These are phyloP conservation scores for Boletus sp. DNA, from an alignment of 768 basidiomycete genomes.

Conservation along the genomic window DNA sequence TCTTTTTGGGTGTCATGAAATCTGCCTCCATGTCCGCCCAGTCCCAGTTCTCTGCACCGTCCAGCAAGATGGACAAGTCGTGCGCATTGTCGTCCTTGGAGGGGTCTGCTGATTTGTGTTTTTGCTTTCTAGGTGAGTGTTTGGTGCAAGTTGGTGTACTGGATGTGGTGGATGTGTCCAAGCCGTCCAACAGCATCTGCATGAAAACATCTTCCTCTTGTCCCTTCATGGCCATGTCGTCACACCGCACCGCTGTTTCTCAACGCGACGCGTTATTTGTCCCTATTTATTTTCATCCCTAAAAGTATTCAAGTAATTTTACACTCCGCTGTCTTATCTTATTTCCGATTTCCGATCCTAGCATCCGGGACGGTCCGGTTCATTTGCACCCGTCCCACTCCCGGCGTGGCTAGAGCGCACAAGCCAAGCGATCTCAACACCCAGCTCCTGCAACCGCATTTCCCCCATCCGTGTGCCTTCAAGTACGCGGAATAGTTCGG, in stretches of 20 bases:
- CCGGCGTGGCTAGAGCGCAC: background rate
- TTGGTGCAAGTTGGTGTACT: slow-evolving; percentile 27
- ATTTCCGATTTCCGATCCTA: background rate
- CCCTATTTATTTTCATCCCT: background rate
- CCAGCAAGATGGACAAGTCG: slow-evolving; percentile 50
- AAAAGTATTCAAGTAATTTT: background rate
- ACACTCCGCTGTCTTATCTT: slow-evolving; percentile 10
- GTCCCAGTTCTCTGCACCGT: slow-evolving; percentile 70
- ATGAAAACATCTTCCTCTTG: slow-evolving; percentile 61
- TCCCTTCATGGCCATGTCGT: slow-evolving; percentile 34
- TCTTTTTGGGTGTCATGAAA: slow-evolving; percentile 50
- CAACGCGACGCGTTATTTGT: slow-evolving; percentile 28
- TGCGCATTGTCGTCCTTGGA: slow-evolving; percentile 12
- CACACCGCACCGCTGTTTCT: background rate
- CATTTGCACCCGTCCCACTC: too few species aligned
- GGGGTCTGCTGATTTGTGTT: background rate
- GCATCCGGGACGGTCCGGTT: too few species aligned
- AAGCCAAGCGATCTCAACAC: background rate
- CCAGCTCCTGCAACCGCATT: background rate
- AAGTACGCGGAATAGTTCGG: background rate
- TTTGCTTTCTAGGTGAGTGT: slow-evolving; percentile 29
- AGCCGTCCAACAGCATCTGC: slow-evolving; percentile 45
- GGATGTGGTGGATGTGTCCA: slow-evolving; percentile 50
- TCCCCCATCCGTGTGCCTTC: background rate
- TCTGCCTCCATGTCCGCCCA: slow-evolving; percentile 56